Evolutionary conservation across 306 rosid genomes (phyloP).

Genomic region (Phaseolus lunatus): DNA sequence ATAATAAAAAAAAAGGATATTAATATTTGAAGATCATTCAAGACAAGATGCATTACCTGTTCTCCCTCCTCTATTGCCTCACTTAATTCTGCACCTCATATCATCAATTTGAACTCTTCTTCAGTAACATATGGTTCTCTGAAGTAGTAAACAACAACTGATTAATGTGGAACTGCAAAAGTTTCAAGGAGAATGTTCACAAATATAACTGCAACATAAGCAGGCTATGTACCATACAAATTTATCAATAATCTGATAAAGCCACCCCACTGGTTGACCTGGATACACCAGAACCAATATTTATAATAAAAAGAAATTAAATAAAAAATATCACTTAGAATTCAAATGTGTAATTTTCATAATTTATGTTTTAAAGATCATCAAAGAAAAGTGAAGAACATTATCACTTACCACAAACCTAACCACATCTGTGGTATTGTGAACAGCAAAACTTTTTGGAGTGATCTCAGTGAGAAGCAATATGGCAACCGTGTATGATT

Average conservation of each 20-base stretch:
- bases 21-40: neutral
- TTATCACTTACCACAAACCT: constrained; percentile 85
- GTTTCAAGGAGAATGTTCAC: constrained; percentile 16
- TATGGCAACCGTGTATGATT: constrained; percentile 79
- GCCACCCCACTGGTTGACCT: constrained; percentile 99
- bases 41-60: constrained; percentile 66
- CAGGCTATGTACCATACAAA: constrained; percentile 27
- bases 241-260: constrained; percentile 40
- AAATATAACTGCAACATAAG: constrained; percentile 33
- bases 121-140: constrained; percentile 99
- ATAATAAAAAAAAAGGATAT: neutral
- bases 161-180: constrained; percentile 20
- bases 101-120: constrained; percentile 92
- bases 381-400: constrained; percentile 24
- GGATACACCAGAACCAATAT: constrained; percentile 50
- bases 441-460: constrained; percentile 97
- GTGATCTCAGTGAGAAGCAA: constrained; percentile 98
- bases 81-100: constrained; percentile 98
- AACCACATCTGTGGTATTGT: constrained; percentile 94
- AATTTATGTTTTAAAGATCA: neutral
- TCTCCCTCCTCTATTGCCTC: constrained; percentile 99
- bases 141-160: constrained; percentile 39
- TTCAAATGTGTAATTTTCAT: neutral
- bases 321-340: constrained; percentile 29
- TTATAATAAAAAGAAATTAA: constrained; percentile 38